phyloP scores from a whole-genome alignment of 129 eudicot species.

The Chrysanthemum makinoi region DNA sequence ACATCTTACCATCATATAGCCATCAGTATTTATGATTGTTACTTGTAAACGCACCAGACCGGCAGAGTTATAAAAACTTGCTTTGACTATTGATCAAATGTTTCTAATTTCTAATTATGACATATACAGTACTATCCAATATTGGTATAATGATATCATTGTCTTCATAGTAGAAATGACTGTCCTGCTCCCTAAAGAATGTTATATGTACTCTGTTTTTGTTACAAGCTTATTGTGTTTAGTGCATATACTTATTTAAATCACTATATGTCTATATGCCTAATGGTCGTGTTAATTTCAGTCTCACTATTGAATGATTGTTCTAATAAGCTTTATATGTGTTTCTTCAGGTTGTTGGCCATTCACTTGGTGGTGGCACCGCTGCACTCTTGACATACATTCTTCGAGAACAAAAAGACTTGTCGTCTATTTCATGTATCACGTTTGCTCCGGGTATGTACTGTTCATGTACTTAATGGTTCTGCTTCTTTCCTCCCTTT shows the following conservation, averaged over 20 bases:
- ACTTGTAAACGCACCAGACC: not conserved
- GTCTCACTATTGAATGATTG: slow-evolving; percentile 12
- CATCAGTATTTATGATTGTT: not conserved
- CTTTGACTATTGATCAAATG: slow-evolving; percentile 11
- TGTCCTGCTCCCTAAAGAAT: not conserved
- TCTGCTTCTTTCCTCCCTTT: not conserved
- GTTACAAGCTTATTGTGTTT: slow-evolving; percentile 1
- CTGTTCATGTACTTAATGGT: slow-evolving; percentile 9
- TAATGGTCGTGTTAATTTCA: slow-evolving; percentile 8
- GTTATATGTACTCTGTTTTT: not conserved
- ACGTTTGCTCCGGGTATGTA: slow-evolving; percentile 94
- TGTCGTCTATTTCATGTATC: slow-evolving; percentile 70
- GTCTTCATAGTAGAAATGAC: slow-evolving; percentile 4
- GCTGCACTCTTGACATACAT: slow-evolving; percentile 95
- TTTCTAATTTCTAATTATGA: not conserved
- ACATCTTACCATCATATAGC: slow-evolving; percentile 3
- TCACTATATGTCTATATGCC: slow-evolving; percentile 10
- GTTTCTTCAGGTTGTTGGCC: slow-evolving; percentile 80
- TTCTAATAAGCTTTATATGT: slow-evolving; percentile 14
- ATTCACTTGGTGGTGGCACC: slow-evolving; percentile 99
- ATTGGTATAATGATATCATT: not conserved
- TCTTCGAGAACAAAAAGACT: slow-evolving; percentile 92
- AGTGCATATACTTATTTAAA: not conserved
- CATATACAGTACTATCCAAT: not conserved
- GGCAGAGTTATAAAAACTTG: not conserved